These are phyloP conservation scores for Sordariomycetes sp. DNA, from an alignment of 2,329 filamentous ascomycete genomes.

Conservation along the genomic window DNA sequence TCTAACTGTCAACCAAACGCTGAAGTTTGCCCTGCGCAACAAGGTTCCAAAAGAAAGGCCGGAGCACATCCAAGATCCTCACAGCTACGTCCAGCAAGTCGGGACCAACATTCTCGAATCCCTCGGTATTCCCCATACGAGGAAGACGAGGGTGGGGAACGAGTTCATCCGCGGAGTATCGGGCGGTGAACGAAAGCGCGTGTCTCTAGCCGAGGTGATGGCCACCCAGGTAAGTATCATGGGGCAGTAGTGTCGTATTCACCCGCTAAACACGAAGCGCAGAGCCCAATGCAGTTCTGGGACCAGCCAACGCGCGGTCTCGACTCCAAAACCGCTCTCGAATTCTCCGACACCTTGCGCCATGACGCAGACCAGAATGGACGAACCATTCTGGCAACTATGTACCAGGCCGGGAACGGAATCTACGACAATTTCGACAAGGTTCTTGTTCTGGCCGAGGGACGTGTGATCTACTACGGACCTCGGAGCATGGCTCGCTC, in stretches of 20 bases:
- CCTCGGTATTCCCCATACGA: slow-evolving; percentile 60
- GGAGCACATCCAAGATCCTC: slow-evolving; percentile 12
- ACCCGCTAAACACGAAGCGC: background rate
- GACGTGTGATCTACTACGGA: slow-evolving; percentile 57
- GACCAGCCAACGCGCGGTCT: slow-evolving; percentile 65
- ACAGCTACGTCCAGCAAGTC: slow-evolving; percentile 18
- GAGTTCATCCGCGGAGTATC: slow-evolving; percentile 54
- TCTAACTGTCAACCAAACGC: slow-evolving; percentile 54
- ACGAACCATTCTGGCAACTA: slow-evolving; percentile 57
- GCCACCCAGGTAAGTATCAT: slow-evolving; percentile 20
- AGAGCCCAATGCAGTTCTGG: slow-evolving; percentile 53
- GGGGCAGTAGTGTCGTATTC: background rate
- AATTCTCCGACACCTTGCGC: slow-evolving; percentile 55
- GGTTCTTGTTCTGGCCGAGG: slow-evolving; percentile 62
- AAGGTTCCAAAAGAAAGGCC: slow-evolving; percentile 51
- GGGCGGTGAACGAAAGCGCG: slow-evolving; percentile 61
- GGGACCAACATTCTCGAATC: slow-evolving; percentile 29
- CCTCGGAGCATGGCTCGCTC: slow-evolving; percentile 47
- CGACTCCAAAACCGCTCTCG: slow-evolving; percentile 62
- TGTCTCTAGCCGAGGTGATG: slow-evolving; percentile 63
- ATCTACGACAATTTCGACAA: slow-evolving; percentile 64
- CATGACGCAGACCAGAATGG: slow-evolving; percentile 58
- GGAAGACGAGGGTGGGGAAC: slow-evolving; percentile 59
- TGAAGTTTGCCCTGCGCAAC: slow-evolving; percentile 56
- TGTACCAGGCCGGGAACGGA: slow-evolving; percentile 59